A percentile compares a stretch with the other conserved stretches of the same genome.
Conservation (phyloP, 1,284 basidiomycete species). For the Coniferiporia weirii region DNA sequence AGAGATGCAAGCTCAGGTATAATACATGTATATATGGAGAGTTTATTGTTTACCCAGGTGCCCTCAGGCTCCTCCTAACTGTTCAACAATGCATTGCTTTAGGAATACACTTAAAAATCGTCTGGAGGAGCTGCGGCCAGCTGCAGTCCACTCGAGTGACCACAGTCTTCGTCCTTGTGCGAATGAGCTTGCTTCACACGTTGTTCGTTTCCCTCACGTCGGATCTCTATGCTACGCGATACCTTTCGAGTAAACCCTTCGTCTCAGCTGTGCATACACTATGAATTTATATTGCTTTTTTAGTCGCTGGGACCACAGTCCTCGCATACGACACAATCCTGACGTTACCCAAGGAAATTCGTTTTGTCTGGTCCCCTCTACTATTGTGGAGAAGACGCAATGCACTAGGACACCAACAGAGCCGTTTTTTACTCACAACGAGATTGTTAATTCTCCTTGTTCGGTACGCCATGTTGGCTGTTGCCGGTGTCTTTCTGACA, state of each 20-base stretch:
- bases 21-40: too few relatives aligned
- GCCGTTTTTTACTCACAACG: not conserved
- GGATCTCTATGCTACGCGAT: not conserved
- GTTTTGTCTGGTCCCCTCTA: not conserved
- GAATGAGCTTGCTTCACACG: too few relatives aligned
- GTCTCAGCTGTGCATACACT: not conserved
- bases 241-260: not conserved
- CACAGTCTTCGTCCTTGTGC: too few relatives aligned
- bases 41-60: too few relatives aligned
- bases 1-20: too few relatives aligned
- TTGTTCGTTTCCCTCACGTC: not conserved
- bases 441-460: not conserved
- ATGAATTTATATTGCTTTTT: not conserved
- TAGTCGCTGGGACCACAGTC: constrained; percentile 2
- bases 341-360: not conserved
- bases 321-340: constrained; percentile 4
- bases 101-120: too few relatives aligned
- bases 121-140: too few relatives aligned
- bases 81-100: too few relatives aligned
- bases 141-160: too few relatives aligned
- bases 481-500: not conserved
- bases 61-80: too few relatives aligned
- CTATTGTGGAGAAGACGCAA: not conserved
- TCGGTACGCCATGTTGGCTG: not conserved
- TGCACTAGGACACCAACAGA: not conserved